Evolutionary conservation across 2,329 filamentous ascomycete genomes (phyloP).

Genomic region (Neofusicoccum ribis): DNA sequence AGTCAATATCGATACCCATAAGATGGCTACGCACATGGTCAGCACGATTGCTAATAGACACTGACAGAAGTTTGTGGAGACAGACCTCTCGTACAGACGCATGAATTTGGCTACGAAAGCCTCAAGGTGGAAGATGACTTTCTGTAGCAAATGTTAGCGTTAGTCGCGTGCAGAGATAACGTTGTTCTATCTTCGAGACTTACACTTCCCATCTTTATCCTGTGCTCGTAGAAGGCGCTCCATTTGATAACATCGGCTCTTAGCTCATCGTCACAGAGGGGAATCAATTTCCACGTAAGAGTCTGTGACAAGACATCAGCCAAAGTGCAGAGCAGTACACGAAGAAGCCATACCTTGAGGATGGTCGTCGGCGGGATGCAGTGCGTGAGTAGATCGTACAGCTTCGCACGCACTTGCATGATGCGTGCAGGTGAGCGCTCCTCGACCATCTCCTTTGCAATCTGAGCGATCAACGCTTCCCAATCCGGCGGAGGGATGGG

Average conservation of each 20-base stretch:
- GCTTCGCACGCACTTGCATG: constrained; percentile 81
- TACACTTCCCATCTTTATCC: constrained; percentile 78
- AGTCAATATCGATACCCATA: constrained; percentile 19
- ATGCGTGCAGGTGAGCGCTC: constrained; percentile 91
- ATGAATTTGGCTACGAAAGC: constrained; percentile 99
- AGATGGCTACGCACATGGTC: background rate
- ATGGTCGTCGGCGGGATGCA: constrained; percentile 96
- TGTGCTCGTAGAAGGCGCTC: constrained; percentile 96
- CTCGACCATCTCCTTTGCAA: constrained; percentile 89
- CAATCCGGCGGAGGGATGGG: constrained; percentile 93
- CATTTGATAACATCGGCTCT: constrained; percentile 93
- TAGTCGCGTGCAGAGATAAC: background rate
- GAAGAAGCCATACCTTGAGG: constrained; percentile 62
- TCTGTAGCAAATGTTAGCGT: constrained; percentile 44
- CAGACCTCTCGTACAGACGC: constrained; percentile 88
- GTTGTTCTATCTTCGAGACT: constrained; percentile 25
- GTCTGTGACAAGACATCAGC: constrained; percentile 50
- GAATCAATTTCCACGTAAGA: constrained; percentile 88
- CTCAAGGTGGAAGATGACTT: constrained; percentile 97
- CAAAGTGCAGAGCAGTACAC: background rate
- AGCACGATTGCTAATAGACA: background rate
- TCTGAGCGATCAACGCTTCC: constrained; percentile 86
- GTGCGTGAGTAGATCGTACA: constrained; percentile 96
- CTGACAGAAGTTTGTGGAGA: constrained; percentile 6
- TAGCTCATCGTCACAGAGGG: constrained; percentile 80